Evolutionary conservation across 345 rosid species (phyloP).

Genomic region (Chamaenerion angustifolium): DNA sequence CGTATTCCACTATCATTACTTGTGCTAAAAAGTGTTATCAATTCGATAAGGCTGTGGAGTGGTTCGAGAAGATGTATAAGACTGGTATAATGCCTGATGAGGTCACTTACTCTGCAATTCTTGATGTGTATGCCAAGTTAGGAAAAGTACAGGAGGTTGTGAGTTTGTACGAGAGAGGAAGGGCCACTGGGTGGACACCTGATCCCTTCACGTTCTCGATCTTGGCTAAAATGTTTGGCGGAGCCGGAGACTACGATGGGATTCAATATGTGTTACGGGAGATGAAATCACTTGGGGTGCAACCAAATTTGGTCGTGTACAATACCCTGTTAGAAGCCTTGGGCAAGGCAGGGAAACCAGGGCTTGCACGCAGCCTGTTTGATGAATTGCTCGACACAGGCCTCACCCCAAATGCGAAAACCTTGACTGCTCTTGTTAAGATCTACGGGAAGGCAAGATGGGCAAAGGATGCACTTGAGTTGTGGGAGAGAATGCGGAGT

Average conservation of each 20-base stretch:
- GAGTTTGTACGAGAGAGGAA: constrained; percentile 85
- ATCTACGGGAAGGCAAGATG: constrained; percentile 88
- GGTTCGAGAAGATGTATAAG: constrained; percentile 89
- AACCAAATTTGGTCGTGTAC: constrained; percentile 71
- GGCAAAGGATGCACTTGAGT: constrained; percentile 62
- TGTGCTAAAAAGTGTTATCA: constrained; percentile 66
- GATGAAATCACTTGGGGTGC: constrained; percentile 63
- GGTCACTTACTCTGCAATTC: constrained; percentile 71
- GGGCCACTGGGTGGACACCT: constrained; percentile 86
- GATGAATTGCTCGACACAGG: constrained; percentile 68
- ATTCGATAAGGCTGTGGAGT: constrained; percentile 70
- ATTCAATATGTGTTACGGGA: constrained; percentile 79
- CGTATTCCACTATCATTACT: constrained; percentile 85
- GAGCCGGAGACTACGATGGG: constrained; percentile 86
- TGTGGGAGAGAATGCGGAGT: constrained; percentile 67
- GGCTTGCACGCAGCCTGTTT: constrained; percentile 69
- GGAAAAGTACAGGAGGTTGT: constrained; percentile 79
- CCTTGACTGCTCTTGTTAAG: constrained; percentile 67
- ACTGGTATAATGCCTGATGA: constrained; percentile 95
- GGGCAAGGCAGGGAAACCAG: constrained; percentile 87
- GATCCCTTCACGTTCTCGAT: constrained; percentile 67
- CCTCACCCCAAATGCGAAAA: constrained; percentile 60
- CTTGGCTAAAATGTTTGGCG: constrained; percentile 86
- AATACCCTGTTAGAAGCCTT: constrained; percentile 74
- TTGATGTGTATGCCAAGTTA: constrained; percentile 72